These are phyloP conservation scores for Scedosporium boydii DNA, from an alignment of 2,329 filamentous ascomycete species.

Conservation along the genomic window DNA sequence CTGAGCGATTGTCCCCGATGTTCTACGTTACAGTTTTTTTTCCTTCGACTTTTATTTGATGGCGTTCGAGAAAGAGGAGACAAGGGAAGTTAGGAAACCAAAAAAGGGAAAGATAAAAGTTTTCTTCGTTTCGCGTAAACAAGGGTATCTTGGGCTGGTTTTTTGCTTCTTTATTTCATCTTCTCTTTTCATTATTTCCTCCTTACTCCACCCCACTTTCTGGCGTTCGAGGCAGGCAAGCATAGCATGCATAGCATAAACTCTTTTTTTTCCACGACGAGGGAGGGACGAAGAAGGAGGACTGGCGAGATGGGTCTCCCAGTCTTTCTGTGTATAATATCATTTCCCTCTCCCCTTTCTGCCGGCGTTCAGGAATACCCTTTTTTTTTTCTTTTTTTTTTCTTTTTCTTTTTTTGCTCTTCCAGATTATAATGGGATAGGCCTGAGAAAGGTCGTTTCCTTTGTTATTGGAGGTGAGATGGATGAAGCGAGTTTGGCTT, in stretches of 20 bases:
- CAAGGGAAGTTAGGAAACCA: neutral
- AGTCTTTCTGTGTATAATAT: neutral
- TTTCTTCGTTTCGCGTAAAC: neutral
- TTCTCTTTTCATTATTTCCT: neutral
- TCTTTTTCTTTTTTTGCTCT: neutral
- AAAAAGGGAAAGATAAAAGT: conserved; percentile 1
- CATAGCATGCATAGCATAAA: neutral
- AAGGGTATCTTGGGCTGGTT: neutral
- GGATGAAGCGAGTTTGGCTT: neutral
- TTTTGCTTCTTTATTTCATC: conserved; percentile 3
- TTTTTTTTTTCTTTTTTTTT: conserved; percentile 4
- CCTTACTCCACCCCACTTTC: neutral
- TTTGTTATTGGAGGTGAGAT: neutral
- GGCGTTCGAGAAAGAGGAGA: conserved; percentile 3
- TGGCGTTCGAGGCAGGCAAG: neutral
- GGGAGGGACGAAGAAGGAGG: neutral
- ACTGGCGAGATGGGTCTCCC: neutral
- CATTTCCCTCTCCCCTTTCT: neutral
- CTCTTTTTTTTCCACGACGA: neutral
- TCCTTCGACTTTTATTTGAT: neutral
- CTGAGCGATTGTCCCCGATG: conserved; percentile 1
- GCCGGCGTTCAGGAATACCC: neutral
- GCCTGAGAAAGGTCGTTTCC: neutral
- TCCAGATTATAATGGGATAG: neutral
- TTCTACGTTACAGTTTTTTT: neutral